Conservation (phyloP, 768 basidiomycete species). For the Lactarius indigo region DNA sequence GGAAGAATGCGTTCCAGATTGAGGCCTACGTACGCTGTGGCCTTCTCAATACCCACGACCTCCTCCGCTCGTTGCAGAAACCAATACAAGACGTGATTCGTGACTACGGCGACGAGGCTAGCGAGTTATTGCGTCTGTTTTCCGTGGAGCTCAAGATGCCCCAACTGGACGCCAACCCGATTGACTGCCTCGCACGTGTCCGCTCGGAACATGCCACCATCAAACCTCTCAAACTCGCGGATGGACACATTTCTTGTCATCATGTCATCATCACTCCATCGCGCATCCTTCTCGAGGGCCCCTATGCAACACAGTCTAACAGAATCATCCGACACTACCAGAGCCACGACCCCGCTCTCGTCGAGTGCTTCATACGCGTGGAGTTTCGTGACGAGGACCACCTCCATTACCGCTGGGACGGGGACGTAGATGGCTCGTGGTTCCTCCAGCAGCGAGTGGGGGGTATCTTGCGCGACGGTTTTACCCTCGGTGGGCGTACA, state of each 20-base stretch:
- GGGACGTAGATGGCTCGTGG: conserved; percentile 54
- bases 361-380: conserved; percentile 75
- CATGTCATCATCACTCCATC: conserved; percentile 79
- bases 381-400: conserved; percentile 83
- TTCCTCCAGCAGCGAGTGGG: conserved; percentile 42
- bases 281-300: conserved; percentile 70
- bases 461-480: conserved; percentile 54
- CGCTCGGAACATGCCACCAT: conserved; percentile 26
- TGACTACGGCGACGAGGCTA: conserved; percentile 33
- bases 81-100: conserved; percentile 42
- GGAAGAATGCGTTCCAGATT: conserved; percentile 73
- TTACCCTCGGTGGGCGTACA: conserved; percentile 62
- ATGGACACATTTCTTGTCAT: conserved; percentile 57
- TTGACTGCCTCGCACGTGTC: conserved; percentile 45
- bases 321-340: conserved; percentile 67
- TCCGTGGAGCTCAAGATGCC: conserved; percentile 45
- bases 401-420: conserved; percentile 68
- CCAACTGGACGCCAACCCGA: conserved; percentile 39
- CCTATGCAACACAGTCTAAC: conserved; percentile 73
- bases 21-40: conserved; percentile 65
- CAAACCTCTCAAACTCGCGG: conserved; percentile 28
- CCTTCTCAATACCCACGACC: conserved; percentile 57
- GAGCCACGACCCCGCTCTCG: conserved; percentile 36
- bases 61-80: conserved; percentile 43
- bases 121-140: conserved; percentile 54